These are phyloP conservation scores for Blumeria hordei DNA, from an alignment of 2,329 filamentous ascomycete genomes.

Conservation along the genomic window DNA sequence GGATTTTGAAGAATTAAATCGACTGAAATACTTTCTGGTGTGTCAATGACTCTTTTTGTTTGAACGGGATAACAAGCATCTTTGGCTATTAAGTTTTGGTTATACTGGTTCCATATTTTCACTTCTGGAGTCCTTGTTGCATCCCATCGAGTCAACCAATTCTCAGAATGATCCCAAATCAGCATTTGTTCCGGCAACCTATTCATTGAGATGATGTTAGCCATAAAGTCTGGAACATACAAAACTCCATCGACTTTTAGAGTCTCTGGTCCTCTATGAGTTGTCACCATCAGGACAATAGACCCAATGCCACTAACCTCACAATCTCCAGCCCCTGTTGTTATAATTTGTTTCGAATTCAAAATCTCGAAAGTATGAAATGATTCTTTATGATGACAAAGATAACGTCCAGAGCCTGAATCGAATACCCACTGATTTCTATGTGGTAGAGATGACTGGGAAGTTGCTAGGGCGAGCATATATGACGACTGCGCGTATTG, in stretches of 20 bases:
- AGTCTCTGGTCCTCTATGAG: neutral
- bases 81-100: no score
- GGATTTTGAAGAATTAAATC: no score
- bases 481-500: neutral
- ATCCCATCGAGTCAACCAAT: no score
- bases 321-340: neutral
- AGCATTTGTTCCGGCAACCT: neutral
- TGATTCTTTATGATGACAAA: neutral
- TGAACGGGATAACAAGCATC: no score
- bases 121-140: no score
- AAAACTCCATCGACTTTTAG: neutral
- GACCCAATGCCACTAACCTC: neutral
- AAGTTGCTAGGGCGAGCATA: neutral
- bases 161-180: neutral
- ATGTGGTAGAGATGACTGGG: neutral
- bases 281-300: neutral
- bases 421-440: neutral
- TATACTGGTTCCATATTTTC: no score
- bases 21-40: no score
- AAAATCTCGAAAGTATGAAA: neutral
- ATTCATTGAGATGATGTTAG: neutral
- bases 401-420: neutral
- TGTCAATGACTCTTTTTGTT: no score
- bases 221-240: neutral
- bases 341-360: neutral